phyloP scores from a whole-genome alignment of 164 flowering plant species.

The Taxillus chinensis region DNA sequence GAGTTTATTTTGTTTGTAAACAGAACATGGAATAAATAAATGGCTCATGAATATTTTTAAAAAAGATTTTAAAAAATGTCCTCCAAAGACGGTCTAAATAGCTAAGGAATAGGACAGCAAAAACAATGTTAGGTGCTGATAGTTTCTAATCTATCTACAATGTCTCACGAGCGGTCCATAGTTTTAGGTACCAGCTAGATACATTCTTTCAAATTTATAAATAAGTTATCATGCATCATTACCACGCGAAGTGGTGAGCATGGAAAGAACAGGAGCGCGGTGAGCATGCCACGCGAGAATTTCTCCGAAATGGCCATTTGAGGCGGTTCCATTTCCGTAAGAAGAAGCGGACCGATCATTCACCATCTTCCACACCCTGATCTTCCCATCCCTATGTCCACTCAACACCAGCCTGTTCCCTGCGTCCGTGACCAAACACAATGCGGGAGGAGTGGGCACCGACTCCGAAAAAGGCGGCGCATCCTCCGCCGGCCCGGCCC shows the following conservation, averaged over 20 bases:
- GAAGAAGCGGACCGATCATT: background rate
- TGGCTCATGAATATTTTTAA: too few relatives aligned
- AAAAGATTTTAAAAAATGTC: too few relatives aligned
- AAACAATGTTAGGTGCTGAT: too few relatives aligned
- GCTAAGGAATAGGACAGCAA: too few relatives aligned
- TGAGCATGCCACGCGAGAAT: slow-evolving; percentile 45
- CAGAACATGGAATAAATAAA: too few relatives aligned
- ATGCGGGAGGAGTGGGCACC: slow-evolving; percentile 14
- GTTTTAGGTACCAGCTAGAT: too few relatives aligned
- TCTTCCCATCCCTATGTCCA: slow-evolving; percentile 55
- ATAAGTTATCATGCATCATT: background rate
- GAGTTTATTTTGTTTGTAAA: too few relatives aligned
- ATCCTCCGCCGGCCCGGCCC: slow-evolving; percentile 17
- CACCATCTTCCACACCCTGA: slow-evolving; percentile 35
- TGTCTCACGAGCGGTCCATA: too few relatives aligned
- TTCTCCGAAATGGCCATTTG: slow-evolving; percentile 20
- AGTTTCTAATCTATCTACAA: too few relatives aligned
- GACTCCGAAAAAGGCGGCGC: slow-evolving; percentile 44
- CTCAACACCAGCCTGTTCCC: slow-evolving; percentile 44
- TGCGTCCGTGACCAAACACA: slow-evolving; percentile 40
- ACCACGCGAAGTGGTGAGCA: slow-evolving; percentile 34
- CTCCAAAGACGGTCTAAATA: too few relatives aligned
- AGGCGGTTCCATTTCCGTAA: background rate
- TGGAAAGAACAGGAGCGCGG: slow-evolving; percentile 39
- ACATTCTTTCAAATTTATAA: too few relatives aligned